A percentile compares a stretch with the other conserved stretches of the same genome.
phyloP scores from a whole-genome alignment of 2,329 filamentous ascomycete species.

The Coleophoma eucalyptorum region DNA sequence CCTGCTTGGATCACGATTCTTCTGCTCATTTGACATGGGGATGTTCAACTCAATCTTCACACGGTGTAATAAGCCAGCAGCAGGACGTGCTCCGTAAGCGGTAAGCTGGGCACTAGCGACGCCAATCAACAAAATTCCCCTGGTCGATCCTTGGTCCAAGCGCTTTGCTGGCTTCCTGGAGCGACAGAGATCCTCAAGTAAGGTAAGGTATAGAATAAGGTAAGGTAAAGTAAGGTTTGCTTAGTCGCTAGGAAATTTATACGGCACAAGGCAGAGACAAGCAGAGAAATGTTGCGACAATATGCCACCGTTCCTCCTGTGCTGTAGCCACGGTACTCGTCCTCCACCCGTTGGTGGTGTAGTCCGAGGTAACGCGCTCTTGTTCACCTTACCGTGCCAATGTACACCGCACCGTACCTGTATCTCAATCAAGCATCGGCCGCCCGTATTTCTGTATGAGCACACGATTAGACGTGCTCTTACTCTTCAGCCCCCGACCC shows the following conservation, averaged over 20 bases:
- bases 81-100: conserved; percentile 2
- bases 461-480: too few species aligned
- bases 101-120: conserved; percentile 1
- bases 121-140: conserved; percentile 5
- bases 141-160: conserved; percentile 8
- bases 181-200: neutral
- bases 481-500: too few species aligned
- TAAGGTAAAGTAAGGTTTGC: too few species aligned
- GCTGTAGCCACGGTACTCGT: neutral
- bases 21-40: too few species aligned
- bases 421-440: too few species aligned
- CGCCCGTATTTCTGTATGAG: too few species aligned
- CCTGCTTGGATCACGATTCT: neutral
- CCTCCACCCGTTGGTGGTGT: too few species aligned
- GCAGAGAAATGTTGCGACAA: neutral
- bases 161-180: neutral
- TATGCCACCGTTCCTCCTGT: neutral
- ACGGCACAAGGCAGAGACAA: neutral
- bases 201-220: too few species aligned
- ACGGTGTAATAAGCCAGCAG: neutral
- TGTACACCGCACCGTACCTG: too few species aligned
- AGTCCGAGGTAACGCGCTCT: too few species aligned
- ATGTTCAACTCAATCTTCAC: neutral
- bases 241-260: too few species aligned
- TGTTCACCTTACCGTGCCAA: too few species aligned